Base-by-base conservation (phyloP, 768 basidiomycete genomes). In the Sporobolomyces phaffii region DNA sequence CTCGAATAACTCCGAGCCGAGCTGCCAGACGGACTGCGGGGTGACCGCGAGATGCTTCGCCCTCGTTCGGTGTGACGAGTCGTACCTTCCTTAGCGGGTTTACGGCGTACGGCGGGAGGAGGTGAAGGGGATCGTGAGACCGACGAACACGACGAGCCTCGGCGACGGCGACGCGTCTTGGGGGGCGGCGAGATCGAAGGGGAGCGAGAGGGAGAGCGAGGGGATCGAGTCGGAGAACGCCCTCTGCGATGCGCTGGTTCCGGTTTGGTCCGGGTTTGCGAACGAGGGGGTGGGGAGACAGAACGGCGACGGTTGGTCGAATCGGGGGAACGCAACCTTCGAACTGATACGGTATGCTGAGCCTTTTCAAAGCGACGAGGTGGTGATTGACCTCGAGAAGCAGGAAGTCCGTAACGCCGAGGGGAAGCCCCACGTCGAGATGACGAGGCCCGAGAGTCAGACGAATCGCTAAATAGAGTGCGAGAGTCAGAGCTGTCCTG, bases 91-190 rank as follows among this genome's bases (percentile, higher is more conserved):
- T 13, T 38, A 9, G 13, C 31, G 36, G 6, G 18, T 24, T 10
- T n/a, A 2, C n/a, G 38, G 18, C 14, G 10, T 2, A 34, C 8
- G 4, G 7, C 13, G 28, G 4, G 20, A 5, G 52, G 43, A 33
- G 56, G 56, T 5, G 56, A 58, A 47, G 56, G 56, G 2, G 56
- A 58, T 5, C 56, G 56, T 15, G 43, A 44, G 17, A 26, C 56
- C 7, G 56, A 58, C 2, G 56, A 58, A 22, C 56, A 58, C 13
- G 56, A 58, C 29, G 56, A 58, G 5, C 56, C 56, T 26, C 54
- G 38, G 31, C 56, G 56, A 22, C 56, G 41, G 6, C 56, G 41
- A 5, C 41, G 56, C 15, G 43, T 18, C 11, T 45, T 44, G 15
- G 43, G 56, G 13, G 56, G 56, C 5, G 47, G 38, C 6, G 60